phyloP scores from a whole-genome alignment of 768 basidiomycete genomes.

The Lactifluus hygrophoroides region DNA sequence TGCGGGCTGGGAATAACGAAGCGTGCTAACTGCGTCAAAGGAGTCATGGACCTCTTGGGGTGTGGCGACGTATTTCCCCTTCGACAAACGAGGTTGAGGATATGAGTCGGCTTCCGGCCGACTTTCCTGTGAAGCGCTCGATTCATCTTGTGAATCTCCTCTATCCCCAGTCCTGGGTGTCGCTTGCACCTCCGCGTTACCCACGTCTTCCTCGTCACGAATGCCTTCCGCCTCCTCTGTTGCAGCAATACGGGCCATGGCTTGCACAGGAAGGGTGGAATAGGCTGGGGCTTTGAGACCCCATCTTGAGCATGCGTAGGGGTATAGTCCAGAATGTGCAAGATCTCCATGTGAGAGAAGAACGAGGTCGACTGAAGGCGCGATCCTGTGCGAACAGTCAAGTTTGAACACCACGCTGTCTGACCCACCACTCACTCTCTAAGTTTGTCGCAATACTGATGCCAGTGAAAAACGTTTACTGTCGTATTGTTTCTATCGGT shows the following conservation, averaged over 20 bases:
- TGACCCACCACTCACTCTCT: constrained; percentile 48
- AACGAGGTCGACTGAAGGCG: constrained; percentile 81
- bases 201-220: constrained; percentile 64
- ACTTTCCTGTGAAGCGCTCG: constrained; percentile 25
- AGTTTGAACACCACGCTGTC: background rate
- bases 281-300: constrained; percentile 86
- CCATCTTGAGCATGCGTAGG: constrained; percentile 86
- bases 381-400: constrained; percentile 41
- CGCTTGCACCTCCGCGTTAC: background rate
- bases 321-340: constrained; percentile 82
- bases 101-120: constrained; percentile 24
- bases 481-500: constrained; percentile 27
- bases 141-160: constrained; percentile 22
- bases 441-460: constrained; percentile 56
- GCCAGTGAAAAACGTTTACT: constrained; percentile 40
- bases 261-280: constrained; percentile 89
- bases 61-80: constrained; percentile 64
- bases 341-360: constrained; percentile 92
- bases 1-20: constrained; percentile 92
- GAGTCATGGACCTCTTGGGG: constrained; percentile 84
- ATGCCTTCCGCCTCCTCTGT: constrained; percentile 82
- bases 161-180: constrained; percentile 1
- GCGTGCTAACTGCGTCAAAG: constrained; percentile 83
- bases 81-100: constrained; percentile 17
- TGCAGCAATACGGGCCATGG: constrained; percentile 88